phyloP scores from a whole-genome alignment of 2,329 filamentous ascomycete species.

The Alternaria gansuensis region DNA sequence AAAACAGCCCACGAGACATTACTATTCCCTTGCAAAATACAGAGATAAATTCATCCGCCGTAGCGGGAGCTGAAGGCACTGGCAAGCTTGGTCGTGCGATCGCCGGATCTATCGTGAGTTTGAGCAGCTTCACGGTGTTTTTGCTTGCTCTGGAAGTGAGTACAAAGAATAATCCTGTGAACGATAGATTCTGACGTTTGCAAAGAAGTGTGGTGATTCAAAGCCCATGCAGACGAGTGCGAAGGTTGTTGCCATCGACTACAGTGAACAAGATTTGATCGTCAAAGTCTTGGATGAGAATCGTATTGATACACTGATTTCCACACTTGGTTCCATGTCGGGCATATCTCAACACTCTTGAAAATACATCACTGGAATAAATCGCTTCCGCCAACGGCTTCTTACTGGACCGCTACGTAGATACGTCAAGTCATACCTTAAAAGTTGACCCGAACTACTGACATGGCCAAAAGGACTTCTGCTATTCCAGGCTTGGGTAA shows the following conservation, averaged over 20 bases:
- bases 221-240: conserved; percentile 11
- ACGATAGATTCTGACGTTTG: not conserved
- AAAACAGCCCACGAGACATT: not conserved
- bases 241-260: conserved; percentile 19
- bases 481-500: conserved; percentile 28
- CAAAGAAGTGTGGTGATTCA: not conserved
- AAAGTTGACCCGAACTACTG: conserved; percentile 6
- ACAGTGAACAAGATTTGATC: conserved; percentile 15
- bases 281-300: conserved; percentile 17
- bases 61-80: conserved; percentile 34
- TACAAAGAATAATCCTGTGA: not conserved
- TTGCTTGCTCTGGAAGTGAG: conserved; percentile 1
- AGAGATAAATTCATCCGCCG: conserved; percentile 7
- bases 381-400: conserved; percentile 21
- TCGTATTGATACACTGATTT: conserved; percentile 24
- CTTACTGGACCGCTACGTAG: conserved; percentile 24
- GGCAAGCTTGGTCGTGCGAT: conserved; percentile 32
- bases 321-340: conserved; percentile 14
- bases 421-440: conserved; percentile 19
- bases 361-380: conserved; percentile 14
- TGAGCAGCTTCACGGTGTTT: conserved; percentile 8
- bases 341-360: conserved; percentile 9
- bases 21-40: not conserved
- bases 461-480: conserved; percentile 24
- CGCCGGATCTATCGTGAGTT: conserved; percentile 17